phyloP scores from a whole-genome alignment of 2,329 filamentous ascomycete species.

The Pseudogymnoascus sp. region DNA sequence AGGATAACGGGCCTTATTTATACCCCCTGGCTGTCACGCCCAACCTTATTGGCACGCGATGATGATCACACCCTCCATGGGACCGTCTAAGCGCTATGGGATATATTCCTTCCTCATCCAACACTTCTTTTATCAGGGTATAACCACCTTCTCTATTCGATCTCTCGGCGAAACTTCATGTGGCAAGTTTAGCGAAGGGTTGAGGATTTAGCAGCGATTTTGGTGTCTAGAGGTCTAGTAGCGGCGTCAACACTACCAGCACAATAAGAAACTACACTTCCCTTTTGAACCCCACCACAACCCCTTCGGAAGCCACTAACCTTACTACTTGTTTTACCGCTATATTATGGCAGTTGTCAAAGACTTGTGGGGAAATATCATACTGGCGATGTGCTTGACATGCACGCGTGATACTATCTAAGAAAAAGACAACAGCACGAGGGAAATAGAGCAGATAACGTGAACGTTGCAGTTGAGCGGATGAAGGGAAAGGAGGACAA shows the following conservation, averaged over 20 bases:
- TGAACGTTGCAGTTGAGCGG: slow-evolving; percentile 9
- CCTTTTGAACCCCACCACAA: neutral
- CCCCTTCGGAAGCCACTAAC: neutral
- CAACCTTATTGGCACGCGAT: slow-evolving; percentile 8
- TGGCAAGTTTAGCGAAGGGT: neutral
- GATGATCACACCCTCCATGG: neutral
- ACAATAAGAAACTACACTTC: neutral
- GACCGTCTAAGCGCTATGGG: neutral
- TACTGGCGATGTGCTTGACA: slow-evolving; percentile 3
- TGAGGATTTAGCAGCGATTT: neutral
- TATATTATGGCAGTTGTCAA: neutral
- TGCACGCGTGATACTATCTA: neutral
- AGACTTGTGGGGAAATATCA: neutral
- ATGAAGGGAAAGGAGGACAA: neutral
- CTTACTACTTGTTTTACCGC: neutral
- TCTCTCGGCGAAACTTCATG: neutral
- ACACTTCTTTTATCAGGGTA: neutral
- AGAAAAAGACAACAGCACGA: neutral
- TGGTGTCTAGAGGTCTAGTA: neutral
- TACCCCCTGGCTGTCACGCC: neutral
- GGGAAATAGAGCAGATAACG: neutral
- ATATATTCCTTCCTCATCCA: neutral
- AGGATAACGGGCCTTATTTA: slow-evolving; percentile 6
- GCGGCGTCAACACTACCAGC: neutral
- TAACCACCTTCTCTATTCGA: slow-evolving; percentile 3